Base-by-base conservation (phyloP, 805 yeast species). In the Candida odintsovae region DNA sequence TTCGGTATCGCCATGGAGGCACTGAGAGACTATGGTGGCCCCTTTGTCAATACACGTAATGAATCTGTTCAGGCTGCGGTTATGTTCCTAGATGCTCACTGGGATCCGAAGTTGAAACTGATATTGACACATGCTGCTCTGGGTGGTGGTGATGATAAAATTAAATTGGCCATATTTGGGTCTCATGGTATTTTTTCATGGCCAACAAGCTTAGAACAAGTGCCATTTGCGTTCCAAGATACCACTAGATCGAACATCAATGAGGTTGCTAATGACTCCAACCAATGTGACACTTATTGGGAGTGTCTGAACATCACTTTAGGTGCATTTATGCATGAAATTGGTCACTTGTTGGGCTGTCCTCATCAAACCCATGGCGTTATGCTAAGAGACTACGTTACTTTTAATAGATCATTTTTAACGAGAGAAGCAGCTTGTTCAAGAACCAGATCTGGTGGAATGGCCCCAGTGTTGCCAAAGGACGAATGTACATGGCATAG, bases 321-420 rank as follows among this genome's bases (percentile, higher is more conserved):
- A 56, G 98, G 99, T 40, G 97, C 98, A 0, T 90, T 90, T 56
- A 74, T 90, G 84, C 98, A 92, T 64, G 98, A 92, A 62, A 83
- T 92, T 43, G 98, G 99, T 1, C 98, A 92, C 63, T 68, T 80
- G 23, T 70, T 92, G 38, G 96, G 97, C 0, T 86, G 92, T 52
- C 97, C 98, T 0, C 98, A 92, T 66, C 94, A 90, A 64, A 86
- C 82, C 13, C 70, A 75, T 53, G 98, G 98, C 18, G 85, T 92
- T 23, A 94, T 92, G 98, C 67, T 89, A 35, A 73, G 97, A 48
- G 96, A 86, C 48, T 94, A 90, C 61, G 72, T 82, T 19, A 78
- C 83, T 48, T 77, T 89, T 73, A 86, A 90, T 63, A 73, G 98
- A 48, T 79, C 88, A 11, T 94, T 90, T 59, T 71, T 83, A 68